A percentile compares a stretch with the other conserved stretches of the same genome.
Evolutionary conservation across 306 rosid genomes (phyloP).

Genomic region (Rosa multiflora): DNA sequence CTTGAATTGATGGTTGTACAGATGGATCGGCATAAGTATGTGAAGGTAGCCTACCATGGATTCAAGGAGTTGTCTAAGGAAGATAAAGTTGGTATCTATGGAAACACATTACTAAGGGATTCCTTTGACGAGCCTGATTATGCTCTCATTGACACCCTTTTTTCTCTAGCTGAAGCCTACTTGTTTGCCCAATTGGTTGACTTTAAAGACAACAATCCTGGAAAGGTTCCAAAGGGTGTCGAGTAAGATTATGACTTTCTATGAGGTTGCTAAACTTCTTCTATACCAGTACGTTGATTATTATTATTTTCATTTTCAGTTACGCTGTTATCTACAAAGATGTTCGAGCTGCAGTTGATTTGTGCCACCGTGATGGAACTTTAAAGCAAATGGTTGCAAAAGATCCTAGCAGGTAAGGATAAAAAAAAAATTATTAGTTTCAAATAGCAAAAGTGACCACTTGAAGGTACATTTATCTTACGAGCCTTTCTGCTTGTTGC

Average conservation of each 20-base stretch:
- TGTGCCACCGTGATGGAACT: slow-evolving; percentile 98
- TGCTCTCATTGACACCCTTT: slow-evolving; percentile 91
- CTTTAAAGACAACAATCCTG: slow-evolving; percentile 65
- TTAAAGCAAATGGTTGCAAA: slow-evolving; percentile 95
- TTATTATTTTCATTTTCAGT: slow-evolving; percentile 39
- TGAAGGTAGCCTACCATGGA: slow-evolving; percentile 97
- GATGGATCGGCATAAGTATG: slow-evolving; percentile 99
- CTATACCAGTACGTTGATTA: neutral
- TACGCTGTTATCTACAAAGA: slow-evolving; percentile 89
- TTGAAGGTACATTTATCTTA: slow-evolving; percentile 5
- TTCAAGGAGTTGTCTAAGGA: slow-evolving; percentile 87
- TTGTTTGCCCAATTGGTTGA: slow-evolving; percentile 94
- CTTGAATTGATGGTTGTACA: slow-evolving; percentile 33
- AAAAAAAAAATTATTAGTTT: slow-evolving; percentile 11
- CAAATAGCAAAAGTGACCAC: neutral
- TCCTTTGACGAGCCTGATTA: slow-evolving; percentile 96
- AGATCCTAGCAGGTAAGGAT: slow-evolving; percentile 74
- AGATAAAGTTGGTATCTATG: slow-evolving; percentile 86
- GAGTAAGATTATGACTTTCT: slow-evolving; percentile 59
- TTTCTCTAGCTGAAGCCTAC: slow-evolving; percentile 95
- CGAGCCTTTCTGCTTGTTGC: slow-evolving; percentile 13
- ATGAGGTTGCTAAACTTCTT: neutral
- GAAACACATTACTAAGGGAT: slow-evolving; percentile 81
- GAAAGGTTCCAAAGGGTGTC: slow-evolving; percentile 50
- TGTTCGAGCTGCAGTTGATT: slow-evolving; percentile 98